Evolutionary conservation across 1,284 basidiomycete species (phyloP), one percentile per base, ranked within the genome.

Genomic region (Somion occarium): DNA sequence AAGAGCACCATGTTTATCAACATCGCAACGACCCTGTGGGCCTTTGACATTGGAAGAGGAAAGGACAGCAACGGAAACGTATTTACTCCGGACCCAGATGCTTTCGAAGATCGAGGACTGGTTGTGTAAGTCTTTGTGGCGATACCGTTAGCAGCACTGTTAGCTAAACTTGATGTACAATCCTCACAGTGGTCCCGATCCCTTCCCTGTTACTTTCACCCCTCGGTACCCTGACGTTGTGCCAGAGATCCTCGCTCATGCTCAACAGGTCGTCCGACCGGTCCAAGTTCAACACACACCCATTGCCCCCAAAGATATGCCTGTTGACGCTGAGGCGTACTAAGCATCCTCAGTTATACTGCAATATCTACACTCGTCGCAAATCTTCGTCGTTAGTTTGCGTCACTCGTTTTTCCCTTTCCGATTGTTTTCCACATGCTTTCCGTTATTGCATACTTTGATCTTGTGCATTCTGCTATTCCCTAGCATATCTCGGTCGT

Each of bases 21-120:
- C 18, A 52, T 60, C 25, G 60, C 59, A 3, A 53, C 46, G 13
- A 53, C 59, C 19, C 50, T 61, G 3, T 45, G 53, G 46, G 51
- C 55, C 7, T 62, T 62, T 38, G 45, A 58, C 25, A 57, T 62
- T 27, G 51, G 25, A n/a, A 52, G 49, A 19, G 50, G 50, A 5
- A 48, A 42, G 18, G 57, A 59, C 48, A 50, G 41, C 23, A 25
- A 39, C 13, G 58, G 58, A 5, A 51, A 56, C 23, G 38, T 38
- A 2, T 19, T 49, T 15, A 49, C 47, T 11, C 47, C 47, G 20
- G 38, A 49, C 23, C 7, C n/a, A 24, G 22, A 49, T 22, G 38
- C 37, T n/a, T 41, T 49, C 23, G 37, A 49, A 15, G 47, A 49
- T 42, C 22, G 38, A 20, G 47, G 47, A 7, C 47, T 49, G 2